A percentile compares a stretch with the other conserved stretches of the same genome.
phyloP scores from a whole-genome alignment of 2,329 filamentous ascomycete genomes.

The Beauveria sp. region DNA sequence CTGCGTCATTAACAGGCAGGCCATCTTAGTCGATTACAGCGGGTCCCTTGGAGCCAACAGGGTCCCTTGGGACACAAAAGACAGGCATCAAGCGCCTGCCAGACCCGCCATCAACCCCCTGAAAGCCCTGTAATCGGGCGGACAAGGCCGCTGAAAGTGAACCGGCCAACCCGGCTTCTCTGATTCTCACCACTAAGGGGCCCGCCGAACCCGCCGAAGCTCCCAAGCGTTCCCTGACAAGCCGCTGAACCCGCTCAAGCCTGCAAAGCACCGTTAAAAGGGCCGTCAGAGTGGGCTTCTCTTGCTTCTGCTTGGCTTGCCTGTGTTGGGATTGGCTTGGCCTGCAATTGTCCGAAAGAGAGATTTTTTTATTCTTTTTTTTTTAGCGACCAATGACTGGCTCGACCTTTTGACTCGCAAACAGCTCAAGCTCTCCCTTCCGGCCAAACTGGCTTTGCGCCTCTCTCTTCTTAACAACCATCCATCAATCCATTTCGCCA shows the following conservation, averaged over 20 bases:
- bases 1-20: conserved; percentile 6
- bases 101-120: neutral
- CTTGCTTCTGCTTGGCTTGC: neutral
- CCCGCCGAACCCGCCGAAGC: neutral
- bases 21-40: conserved; percentile 2
- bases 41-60: conserved; percentile 1
- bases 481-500: neutral
- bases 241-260: neutral
- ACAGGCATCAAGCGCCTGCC: neutral
- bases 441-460: neutral
- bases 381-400: neutral
- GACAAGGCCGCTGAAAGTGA: neutral
- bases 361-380: neutral
- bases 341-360: too few relatives aligned
- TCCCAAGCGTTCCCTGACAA: neutral
- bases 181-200: too few relatives aligned
- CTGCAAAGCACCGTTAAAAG: neutral
- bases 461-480: neutral
- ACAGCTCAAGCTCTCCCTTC: conserved; percentile 1
- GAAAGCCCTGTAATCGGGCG: neutral
- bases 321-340: neutral
- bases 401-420: neutral
- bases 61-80: neutral
- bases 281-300: neutral
- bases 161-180: too few relatives aligned